Base-by-base conservation (phyloP, 176 grass and related monocot species). In the Eragrostis curvula region DNA sequence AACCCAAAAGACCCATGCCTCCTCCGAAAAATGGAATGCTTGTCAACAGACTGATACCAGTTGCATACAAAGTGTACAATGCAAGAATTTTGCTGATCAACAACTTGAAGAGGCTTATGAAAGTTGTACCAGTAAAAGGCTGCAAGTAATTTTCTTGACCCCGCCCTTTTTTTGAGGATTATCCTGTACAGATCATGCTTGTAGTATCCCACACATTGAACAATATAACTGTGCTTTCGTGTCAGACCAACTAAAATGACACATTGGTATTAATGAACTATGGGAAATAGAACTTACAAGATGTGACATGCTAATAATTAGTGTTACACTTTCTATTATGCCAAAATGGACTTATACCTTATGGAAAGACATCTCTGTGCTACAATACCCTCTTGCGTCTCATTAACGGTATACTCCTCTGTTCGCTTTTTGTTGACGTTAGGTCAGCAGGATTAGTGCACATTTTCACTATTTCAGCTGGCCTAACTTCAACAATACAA, bases 61-160 rank as follows among this genome's bases (percentile, higher is more conserved):
- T 95, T 72, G 93, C 96, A 66, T 98, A 95, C 78, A 81, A 78
- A 57, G 87, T 98, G 74, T 86, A 93, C 69, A 98, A 98, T 85
- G 90, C 96, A 80, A 98, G 90, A 85, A 87, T 98, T 79, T 65
- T 86, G 70, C 77, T 98, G 48, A 93, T 91, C 80, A 98, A 93
- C 84, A 93, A 93, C 89, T 84, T 98, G 96, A 98, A 84, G 87
- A 91, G 45, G 68, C 96, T 98, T 81, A 90, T 98, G 89, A 95
- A 91, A 93, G 90, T 79, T 48, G 83, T 96, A 51, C 90, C 96
- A 69, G 89, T 95, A 74, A 88, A 85, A 84, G 90, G 88, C 48
- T 98, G 96, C 96, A 98, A 91, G 96, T 98, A 93, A 93, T 65
- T 79, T 66, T 81, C 44, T 24, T 84, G 12, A 14, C 17, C 61